Base-by-base conservation (phyloP, 176 grass and related monocot genomes). In the Bonia amplexicaulis region DNA sequence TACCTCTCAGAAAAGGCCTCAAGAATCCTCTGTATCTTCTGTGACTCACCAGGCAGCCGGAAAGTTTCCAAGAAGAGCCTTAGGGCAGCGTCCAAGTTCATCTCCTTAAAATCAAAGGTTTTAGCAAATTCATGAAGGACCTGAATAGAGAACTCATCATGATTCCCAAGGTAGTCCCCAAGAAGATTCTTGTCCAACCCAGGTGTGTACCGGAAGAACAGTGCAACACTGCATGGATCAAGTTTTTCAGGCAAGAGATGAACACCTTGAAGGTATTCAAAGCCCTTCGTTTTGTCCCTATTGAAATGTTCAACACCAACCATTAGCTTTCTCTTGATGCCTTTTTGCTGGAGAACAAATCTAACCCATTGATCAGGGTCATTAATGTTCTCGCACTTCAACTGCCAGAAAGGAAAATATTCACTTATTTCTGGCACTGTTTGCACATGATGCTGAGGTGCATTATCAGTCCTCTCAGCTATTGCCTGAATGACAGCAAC, bases 51-150 rank as follows among this genome's bases (percentile, higher is more conserved):
- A 86, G 96, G 96, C 60, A 98, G 69, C 46, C 96, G 87, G 85
- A 98, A 98, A 70, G 91, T 98, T 89, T 98, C 96, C 81, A 98
- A 85, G 88, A 98, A 96, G 87, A 98, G 90, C 84, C 93, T 93
- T 78, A 98, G 80, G 31, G 96, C 90, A 87, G 90, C 89, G 26
- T 98, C 96, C 73, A 98, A 75, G 89, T 95, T 95, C 96, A 98
- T 98, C 74, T 85, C 89, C 68, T 95, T 84, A 68, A 98, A 98
- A 73, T 98, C 93, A 91, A 98, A 98, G 35, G 96, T 98, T 73
- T 85, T 84, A 72, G 93, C 90, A 78, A 98, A 98, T 93, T 98
- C 96, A 39, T 94, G 83, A 81, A 98, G 93, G 20, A 94, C 96
- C 16, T 64, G 73, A 79, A 98, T 93, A 73, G 87, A 96, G 69